Base-by-base conservation (phyloP, 345 rosid genomes). In the Ricinus communis region DNA sequence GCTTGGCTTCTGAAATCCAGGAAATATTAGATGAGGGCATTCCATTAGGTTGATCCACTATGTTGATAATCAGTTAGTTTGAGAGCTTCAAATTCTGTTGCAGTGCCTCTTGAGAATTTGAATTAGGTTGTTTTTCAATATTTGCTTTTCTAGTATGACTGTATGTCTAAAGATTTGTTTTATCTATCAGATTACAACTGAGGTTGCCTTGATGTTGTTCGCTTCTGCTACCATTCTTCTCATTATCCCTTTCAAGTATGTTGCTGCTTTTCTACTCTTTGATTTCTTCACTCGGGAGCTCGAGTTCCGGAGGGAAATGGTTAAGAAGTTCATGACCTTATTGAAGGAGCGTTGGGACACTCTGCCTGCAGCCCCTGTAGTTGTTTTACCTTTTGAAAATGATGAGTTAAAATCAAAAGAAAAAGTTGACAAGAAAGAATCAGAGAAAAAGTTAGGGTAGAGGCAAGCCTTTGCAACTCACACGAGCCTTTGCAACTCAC, bases 261-360 rank as follows among this genome's bases (percentile, higher is more conserved):
- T 91, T 62, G 76, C 85, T 14, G 83, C 93, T 11, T 87, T 82
- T 76, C 77, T 90, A 73, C 73, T 94, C 38, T 83, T 79, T 25
- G 98, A 94, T 81, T 76, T 83, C 58, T 94, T 94, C 80, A 94
- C 97, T 7, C 86, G 88, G 71, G 95, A 94, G 86, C 93, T 94
- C 0, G 85, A 91, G 72, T 86, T 90, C 80, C 87, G 97, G 59
- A 86, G 79, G 79, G 89, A 86, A 74, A 91, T 82, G 95, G 98
- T 87, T 31, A 80, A 67, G 65, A 88, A 67, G 78, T 87, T 94
- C 72, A 78, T 68, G 46, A 81, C 77, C 63, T 51, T 88, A 7
- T 41, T 94, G 65, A 87, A 79, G 82, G 97, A 94, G 68, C 95
- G 97, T 13, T 94, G 98, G 97, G 84, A 84, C 50, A 90, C 86